Evolutionary conservation across 2,329 filamentous ascomycete species (phyloP).

Genomic region (Fusarium hainanense): DNA sequence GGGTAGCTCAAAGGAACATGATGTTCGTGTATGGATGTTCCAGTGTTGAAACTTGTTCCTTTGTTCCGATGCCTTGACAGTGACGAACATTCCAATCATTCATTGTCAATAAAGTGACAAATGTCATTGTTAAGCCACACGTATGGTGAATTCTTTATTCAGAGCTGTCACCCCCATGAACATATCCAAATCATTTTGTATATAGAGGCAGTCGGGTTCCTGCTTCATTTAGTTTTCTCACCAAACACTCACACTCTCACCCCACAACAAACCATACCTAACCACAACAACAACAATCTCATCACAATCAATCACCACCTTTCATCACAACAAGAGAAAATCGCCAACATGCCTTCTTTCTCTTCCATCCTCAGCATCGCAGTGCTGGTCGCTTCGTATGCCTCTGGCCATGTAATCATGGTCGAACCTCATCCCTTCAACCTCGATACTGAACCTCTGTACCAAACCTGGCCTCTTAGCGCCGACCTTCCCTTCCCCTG

Average conservation of each 20-base stretch:
- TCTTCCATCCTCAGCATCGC: background rate
- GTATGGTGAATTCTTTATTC: background rate
- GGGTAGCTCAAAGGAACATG: background rate
- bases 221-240: background rate
- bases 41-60: background rate
- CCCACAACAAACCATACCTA: background rate
- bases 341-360: slow-evolving; percentile 7
- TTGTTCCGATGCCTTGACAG: background rate
- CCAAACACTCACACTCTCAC: background rate
- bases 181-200: background rate
- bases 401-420: slow-evolving; percentile 42
- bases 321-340: background rate
- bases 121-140: background rate
- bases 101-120: background rate
- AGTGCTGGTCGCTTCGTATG: slow-evolving; percentile 6
- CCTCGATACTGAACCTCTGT: slow-evolving; percentile 41
- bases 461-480: slow-evolving; percentile 38
- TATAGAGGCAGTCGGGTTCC: background rate
- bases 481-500: slow-evolving; percentile 41
- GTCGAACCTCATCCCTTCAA: slow-evolving; percentile 47
- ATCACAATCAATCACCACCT: background rate
- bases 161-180: background rate
- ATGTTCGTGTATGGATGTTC: background rate
- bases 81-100: background rate
- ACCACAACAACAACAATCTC: background rate